Evolutionary conservation across 106 monocot species (phyloP).

Genomic region (Dioscorea alata): DNA sequence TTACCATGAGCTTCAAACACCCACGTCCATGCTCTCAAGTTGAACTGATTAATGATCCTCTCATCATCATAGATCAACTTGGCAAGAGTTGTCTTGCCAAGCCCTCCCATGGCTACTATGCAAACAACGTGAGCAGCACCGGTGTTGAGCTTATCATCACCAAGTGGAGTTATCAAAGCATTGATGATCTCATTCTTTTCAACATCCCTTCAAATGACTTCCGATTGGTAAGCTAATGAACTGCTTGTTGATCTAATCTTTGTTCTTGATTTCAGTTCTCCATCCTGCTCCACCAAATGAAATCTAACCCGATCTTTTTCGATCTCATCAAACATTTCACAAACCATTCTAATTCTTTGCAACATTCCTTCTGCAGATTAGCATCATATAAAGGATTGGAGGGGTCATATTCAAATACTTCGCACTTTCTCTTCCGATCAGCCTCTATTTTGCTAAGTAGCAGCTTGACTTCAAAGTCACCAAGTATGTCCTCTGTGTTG

Average conservation of each 20-base stretch:
- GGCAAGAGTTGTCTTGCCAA: conserved; percentile 39
- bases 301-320: background rate
- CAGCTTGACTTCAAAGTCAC: background rate
- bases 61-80: conserved; percentile 18
- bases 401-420: background rate
- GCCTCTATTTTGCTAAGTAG: background rate
- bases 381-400: background rate
- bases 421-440: background rate
- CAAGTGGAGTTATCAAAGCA: background rate
- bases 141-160: background rate
- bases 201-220: background rate
- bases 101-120: conserved; percentile 27
- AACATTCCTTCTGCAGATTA: background rate
- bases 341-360: background rate
- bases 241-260: background rate
- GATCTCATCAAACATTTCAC: background rate
- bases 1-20: conserved; percentile 18
- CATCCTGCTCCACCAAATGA: background rate
- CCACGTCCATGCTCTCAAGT: conserved; percentile 18
- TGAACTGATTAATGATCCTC: conserved; percentile 5
- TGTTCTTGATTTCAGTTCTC: background rate
- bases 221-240: background rate
- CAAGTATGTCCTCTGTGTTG: background rate
- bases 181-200: background rate
- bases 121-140: background rate